Evolutionary conservation across 306 rosid species (phyloP).

Genomic region (Begonia loranthoides): DNA sequence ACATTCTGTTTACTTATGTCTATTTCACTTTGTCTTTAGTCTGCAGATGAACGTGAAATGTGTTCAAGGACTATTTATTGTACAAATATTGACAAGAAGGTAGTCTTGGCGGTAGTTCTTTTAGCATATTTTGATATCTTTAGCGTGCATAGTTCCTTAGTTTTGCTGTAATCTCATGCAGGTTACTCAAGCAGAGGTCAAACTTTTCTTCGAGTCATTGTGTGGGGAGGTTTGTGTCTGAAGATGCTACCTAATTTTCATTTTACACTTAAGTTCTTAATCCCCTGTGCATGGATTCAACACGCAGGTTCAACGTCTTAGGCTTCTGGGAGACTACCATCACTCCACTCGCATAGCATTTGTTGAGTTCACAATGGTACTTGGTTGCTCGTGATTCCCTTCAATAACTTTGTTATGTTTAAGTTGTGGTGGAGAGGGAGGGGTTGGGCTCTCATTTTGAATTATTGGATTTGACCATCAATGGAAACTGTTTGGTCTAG

Average conservation of each 20-base stretch:
- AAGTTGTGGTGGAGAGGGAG: not conserved
- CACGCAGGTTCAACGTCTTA: slow-evolving; percentile 75
- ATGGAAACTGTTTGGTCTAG: too few relatives aligned
- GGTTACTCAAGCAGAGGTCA: slow-evolving; percentile 95
- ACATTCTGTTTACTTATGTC: not conserved
- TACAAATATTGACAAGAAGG: slow-evolving; percentile 98
- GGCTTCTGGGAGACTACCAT: slow-evolving; percentile 96
- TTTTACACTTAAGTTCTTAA: not conserved
- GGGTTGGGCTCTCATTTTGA: not conserved
- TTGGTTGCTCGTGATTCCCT: slow-evolving; percentile 6
- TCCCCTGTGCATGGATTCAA: slow-evolving; percentile 1
- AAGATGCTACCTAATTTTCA: not conserved
- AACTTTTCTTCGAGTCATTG: slow-evolving; percentile 73
- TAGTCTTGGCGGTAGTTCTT: slow-evolving; percentile 16
- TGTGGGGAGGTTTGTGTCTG: slow-evolving; percentile 87
- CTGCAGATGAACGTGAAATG: slow-evolving; percentile 97
- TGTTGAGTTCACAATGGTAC: slow-evolving; percentile 77
- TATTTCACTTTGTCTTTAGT: slow-evolving; percentile 25
- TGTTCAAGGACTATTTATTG: slow-evolving; percentile 95
- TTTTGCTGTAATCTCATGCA: slow-evolving; percentile 13
- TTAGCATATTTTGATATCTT: slow-evolving; percentile 10
- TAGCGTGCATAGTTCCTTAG: slow-evolving; percentile 9
- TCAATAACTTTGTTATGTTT: not conserved
- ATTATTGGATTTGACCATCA: too few relatives aligned
- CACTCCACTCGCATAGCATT: slow-evolving; percentile 96